Percentiles rank a stretch among this genome's conserved stretches.
Conservation (phyloP, 495 filamentous ascomycete genomes). For the Penicillium odoratum region DNA sequence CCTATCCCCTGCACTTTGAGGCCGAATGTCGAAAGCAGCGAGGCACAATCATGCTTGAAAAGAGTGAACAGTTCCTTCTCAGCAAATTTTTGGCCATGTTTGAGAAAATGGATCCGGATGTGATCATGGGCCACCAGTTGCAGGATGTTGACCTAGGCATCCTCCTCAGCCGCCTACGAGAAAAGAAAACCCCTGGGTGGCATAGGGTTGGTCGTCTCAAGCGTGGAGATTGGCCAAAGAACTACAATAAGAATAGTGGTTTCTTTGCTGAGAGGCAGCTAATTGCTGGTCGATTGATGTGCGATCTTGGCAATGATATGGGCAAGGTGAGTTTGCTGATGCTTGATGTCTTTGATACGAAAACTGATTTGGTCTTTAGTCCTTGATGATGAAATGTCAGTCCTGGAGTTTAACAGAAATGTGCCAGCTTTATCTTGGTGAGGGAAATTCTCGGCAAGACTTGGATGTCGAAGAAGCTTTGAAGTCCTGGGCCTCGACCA, state of each 20-base stretch:
- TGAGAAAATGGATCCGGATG: slow-evolving; percentile 86
- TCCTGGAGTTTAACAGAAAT: slow-evolving; percentile 98
- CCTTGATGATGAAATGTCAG: slow-evolving; percentile 93
- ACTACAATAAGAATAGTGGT: slow-evolving; percentile 80
- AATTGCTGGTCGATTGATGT: slow-evolving; percentile 84
- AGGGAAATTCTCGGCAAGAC: slow-evolving; percentile 68
- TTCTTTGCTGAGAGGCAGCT: slow-evolving; percentile 92
- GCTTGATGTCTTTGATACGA: not conserved
- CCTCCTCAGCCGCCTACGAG: slow-evolving; percentile 79
- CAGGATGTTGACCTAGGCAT: slow-evolving; percentile 97
- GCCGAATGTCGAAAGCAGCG: slow-evolving; percentile 66
- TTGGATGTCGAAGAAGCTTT: slow-evolving; percentile 84
- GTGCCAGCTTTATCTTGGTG: slow-evolving; percentile 82
- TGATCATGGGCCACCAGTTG: slow-evolving; percentile 90
- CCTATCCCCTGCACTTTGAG: slow-evolving; percentile 86
- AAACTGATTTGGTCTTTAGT: slow-evolving; percentile 48
- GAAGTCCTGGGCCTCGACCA: slow-evolving; percentile 82
- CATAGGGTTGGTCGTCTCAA: slow-evolving; percentile 85
- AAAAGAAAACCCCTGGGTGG: slow-evolving; percentile 90
- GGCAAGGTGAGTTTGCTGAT: slow-evolving; percentile 62
- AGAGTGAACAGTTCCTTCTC: slow-evolving; percentile 77
- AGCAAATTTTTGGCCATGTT: slow-evolving; percentile 86
- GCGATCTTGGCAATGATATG: slow-evolving; percentile 93
- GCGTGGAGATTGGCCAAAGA: slow-evolving; percentile 82
- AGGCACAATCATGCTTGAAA: slow-evolving; percentile 74